Percentiles rank a stretch among this genome's conserved stretches.
phyloP scores from a whole-genome alignment of 23 red algal species.

The Gracilaria gracilis region DNA sequence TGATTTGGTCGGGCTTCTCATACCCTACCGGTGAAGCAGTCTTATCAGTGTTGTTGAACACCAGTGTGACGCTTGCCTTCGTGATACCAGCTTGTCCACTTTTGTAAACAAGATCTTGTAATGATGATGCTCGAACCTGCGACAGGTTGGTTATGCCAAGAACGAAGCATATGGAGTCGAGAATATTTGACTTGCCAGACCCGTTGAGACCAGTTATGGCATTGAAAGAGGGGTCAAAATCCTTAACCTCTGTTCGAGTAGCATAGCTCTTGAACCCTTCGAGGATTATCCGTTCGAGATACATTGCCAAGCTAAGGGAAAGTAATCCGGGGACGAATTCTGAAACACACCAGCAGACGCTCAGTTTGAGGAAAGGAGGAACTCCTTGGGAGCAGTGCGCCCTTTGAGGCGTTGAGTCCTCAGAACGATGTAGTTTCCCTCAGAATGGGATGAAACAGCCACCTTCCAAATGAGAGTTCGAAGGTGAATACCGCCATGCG shows the following conservation, averaged over 20 bases:
- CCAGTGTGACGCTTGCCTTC: conserved; percentile 88
- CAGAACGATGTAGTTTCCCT: neutral
- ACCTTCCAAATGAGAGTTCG: neutral
- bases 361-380: neutral
- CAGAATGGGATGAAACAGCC: neutral
- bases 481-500: neutral
- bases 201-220: conserved; percentile 98
- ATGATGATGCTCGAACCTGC: conserved; percentile 83
- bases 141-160: conserved; percentile 94
- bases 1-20: conserved; percentile 81
- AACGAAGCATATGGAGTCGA: conserved; percentile 99
- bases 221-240: conserved; percentile 97
- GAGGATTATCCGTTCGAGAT: conserved; percentile 91
- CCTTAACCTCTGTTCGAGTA: conserved; percentile 79
- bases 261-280: conserved; percentile 99
- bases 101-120: conserved; percentile 99
- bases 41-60: conserved; percentile 94
- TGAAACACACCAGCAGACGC: neutral
- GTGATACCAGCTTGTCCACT: conserved; percentile 90
- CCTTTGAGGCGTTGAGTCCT: neutral
- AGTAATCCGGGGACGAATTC: neutral
- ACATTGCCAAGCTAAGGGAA: conserved; percentile 47
- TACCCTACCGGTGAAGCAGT: conserved; percentile 87
- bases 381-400: neutral
- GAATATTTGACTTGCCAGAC: conserved; percentile 95